Conservation (phyloP, 1,284 basidiomycete genomes). For the Ganoderma lingzhi region DNA sequence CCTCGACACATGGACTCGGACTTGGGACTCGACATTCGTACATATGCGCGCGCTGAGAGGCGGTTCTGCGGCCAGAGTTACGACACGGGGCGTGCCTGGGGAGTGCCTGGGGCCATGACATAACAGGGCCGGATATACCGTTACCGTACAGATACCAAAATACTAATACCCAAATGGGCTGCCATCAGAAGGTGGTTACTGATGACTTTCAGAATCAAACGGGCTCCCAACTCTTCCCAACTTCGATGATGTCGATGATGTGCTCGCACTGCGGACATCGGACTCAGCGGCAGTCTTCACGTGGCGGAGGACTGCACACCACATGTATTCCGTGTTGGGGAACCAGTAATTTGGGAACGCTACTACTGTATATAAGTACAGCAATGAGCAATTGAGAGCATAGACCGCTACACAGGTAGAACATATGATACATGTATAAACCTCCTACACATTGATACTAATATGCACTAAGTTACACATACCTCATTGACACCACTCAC, state of each 20-base stretch:
- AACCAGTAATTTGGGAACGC: neutral
- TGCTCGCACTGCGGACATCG: neutral
- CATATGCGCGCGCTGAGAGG: conserved; percentile 6
- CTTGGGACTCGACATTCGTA: conserved; percentile 8
- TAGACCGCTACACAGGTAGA: neutral
- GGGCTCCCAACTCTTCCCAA: conserved; percentile 8
- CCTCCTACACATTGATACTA: neutral
- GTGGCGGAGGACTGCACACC: neutral
- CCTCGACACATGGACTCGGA: conserved; percentile 12
- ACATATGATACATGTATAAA: neutral
- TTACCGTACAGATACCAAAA: conserved; percentile 8
- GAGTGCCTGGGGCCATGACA: neutral
- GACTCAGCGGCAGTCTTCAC: neutral
- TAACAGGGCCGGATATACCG: conserved; percentile 6
- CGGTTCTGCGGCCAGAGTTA: neutral
- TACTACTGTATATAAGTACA: too few species aligned
- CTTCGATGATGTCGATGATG: conserved; percentile 17
- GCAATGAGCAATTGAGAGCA: neutral
- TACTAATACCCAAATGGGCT: neutral
- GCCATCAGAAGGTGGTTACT: conserved; percentile 21
- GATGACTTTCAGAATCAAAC: conserved; percentile 19
- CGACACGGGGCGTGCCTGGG: conserved; percentile 1
- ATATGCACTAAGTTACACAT: neutral
- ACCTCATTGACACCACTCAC: neutral
- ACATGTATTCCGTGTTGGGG: neutral